A percentile compares a stretch with the other conserved stretches of the same genome.
phyloP scores from a whole-genome alignment of 371 early-diverging fungal genomes.

The Mortierella sp. region DNA sequence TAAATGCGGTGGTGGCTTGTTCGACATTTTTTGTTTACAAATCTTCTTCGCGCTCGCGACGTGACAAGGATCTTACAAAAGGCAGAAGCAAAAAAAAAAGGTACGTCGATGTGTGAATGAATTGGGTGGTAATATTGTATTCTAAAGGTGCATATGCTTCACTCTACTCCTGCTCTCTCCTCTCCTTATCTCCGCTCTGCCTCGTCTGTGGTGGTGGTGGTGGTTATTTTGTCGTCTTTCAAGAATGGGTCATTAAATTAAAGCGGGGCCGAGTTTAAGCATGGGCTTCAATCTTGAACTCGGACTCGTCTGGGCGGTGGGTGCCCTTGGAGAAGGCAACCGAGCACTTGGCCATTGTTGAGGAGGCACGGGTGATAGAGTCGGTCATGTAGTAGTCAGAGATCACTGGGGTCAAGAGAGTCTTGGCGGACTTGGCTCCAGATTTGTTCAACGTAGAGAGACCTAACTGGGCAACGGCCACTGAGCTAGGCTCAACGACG shows the following conservation, averaged over 20 bases:
- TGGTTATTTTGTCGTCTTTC: conserved; percentile 9
- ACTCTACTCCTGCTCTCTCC: conserved; percentile 5
- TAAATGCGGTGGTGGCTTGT: not conserved
- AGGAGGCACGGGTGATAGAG: conserved; percentile 91
- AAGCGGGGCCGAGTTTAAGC: conserved; percentile 25
- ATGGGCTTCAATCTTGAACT: conserved; percentile 53
- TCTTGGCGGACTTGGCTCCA: conserved; percentile 62
- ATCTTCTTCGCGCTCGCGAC: not conserved
- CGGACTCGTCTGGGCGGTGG: conserved; percentile 48
- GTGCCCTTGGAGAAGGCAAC: conserved; percentile 66
- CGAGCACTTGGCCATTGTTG: conserved; percentile 98
- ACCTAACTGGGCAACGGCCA: conserved; percentile 72
- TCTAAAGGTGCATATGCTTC: conserved; percentile 8
- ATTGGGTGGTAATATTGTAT: conserved; percentile 9
- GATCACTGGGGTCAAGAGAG: conserved; percentile 71
- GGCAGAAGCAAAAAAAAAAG: not conserved
- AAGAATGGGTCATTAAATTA: conserved; percentile 14
- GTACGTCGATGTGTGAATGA: not conserved
- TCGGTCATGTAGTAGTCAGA: conserved; percentile 96
- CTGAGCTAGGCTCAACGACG: conserved; percentile 72
- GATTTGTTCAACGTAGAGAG: conserved; percentile 68
- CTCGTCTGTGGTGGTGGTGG: conserved; percentile 2
- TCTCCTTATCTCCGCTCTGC: not conserved
- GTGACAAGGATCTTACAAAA: not conserved
- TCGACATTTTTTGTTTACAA: not conserved